Evolutionary conservation across 1,284 basidiomycete genomes (phyloP).

Genomic region (Ustilago nuda): DNA sequence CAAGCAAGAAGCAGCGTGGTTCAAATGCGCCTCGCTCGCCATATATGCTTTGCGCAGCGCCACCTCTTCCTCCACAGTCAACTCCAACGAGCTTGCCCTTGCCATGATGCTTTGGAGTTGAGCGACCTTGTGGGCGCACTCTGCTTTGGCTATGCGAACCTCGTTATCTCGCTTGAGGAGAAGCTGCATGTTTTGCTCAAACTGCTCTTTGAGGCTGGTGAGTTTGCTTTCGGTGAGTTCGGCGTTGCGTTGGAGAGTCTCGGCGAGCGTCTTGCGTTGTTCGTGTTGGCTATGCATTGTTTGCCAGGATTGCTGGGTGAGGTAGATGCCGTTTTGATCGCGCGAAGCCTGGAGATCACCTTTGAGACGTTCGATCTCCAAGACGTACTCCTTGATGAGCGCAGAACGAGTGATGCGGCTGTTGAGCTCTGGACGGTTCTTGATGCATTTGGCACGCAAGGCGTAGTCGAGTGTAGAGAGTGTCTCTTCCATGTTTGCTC

Average conservation of each 20-base stretch:
- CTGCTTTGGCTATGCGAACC: constrained; percentile 46
- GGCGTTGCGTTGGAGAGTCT: constrained; percentile 54
- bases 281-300: constrained; percentile 60
- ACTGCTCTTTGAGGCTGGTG: constrained; percentile 64
- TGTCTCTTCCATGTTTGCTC: constrained; percentile 90
- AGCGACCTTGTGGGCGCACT: constrained; percentile 45
- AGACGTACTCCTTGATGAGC: constrained; percentile 91
- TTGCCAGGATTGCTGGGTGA: constrained; percentile 60
- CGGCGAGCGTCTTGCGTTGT: constrained; percentile 45
- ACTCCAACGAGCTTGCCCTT: constrained; percentile 39
- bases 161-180: constrained; percentile 64
- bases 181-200: constrained; percentile 67
- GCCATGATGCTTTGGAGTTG: constrained; percentile 53
- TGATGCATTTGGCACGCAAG: constrained; percentile 92
- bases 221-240: constrained; percentile 66
- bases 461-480: constrained; percentile 98
- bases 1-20: constrained; percentile 78
- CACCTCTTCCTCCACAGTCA: constrained; percentile 71
- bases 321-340: constrained; percentile 64
- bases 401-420: constrained; percentile 92
- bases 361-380: constrained; percentile 94
- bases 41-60: constrained; percentile 79
- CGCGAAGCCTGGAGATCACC: constrained; percentile 78
- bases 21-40: constrained; percentile 78
- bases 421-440: constrained; percentile 95